Base-by-base conservation (phyloP, 768 basidiomycete genomes). In the Rhodocollybia butyracea region DNA sequence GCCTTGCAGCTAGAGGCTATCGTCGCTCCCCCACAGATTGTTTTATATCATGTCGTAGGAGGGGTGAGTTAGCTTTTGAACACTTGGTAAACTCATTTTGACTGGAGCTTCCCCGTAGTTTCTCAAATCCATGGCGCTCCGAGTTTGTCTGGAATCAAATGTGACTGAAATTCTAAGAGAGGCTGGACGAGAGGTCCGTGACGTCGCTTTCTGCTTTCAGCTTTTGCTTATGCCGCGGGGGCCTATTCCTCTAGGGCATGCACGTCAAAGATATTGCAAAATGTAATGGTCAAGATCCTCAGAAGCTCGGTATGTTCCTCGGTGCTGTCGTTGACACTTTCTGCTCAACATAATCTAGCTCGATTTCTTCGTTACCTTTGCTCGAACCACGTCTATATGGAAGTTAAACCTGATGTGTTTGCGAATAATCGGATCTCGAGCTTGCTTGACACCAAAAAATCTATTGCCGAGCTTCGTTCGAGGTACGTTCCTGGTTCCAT, bases 141-240 rank as follows among this genome's bases (percentile, higher is more conserved):
- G 69, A 11, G 62, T 65, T 32, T 70, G 68, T 41, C 48, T 70
- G 3, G 69, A 72, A 52, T 65, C 66, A 1, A 66, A 70, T 48
- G 73, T 76, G 10, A 69, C 68, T 1, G 76, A 77, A 54, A 73
- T 77, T 3, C 57, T 78, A 13, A 67, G 71, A 1, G 74, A 74
- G 53, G 74, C 70, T 12, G 76, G 76, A 15, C 64, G 68, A 3
- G 46, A 70, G 40, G 73, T 55, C n/a, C 26, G 27, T 57, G 46
- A 47, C 17, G 53, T n/a, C 24, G 27, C 5, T 29, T 41, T 26
- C 26, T 19, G 40, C 34, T 27, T 8, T n/a, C 29, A 34, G 15
- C 27, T n/a, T 36, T 40, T 42, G 17, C 26, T 21, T 11, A 30
- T 19, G 15, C 3, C 29, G 21, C 30, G 8, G 39, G 6, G 13